Percentiles rank a stretch among this genome's conserved stretches.
phyloP scores from a whole-genome alignment of 163 green algal species.

The Chloromonas sp. region DNA sequence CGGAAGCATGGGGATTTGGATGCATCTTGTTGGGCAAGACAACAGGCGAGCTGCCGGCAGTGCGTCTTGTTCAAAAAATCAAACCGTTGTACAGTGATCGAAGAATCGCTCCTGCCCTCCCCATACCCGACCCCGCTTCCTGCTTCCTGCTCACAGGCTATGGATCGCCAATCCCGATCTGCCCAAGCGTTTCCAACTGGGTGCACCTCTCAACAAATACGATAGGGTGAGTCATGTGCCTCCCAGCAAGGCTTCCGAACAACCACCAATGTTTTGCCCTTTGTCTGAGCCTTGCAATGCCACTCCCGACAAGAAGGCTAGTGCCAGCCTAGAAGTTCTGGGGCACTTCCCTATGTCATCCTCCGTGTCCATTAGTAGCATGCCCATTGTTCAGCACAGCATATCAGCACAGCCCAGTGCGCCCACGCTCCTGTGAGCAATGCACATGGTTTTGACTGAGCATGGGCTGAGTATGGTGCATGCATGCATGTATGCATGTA shows the following conservation, averaged over 20 bases:
- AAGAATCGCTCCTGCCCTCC: too few relatives aligned
- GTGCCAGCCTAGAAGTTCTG: too few relatives aligned
- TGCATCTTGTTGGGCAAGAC: too few relatives aligned
- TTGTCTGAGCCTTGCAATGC: too few relatives aligned
- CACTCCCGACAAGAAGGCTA: too few relatives aligned
- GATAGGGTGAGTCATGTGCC: constrained; percentile 23
- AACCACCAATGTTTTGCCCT: not conserved
- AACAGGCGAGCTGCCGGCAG: too few relatives aligned
- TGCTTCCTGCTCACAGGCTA: constrained; percentile 3
- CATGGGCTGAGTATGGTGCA: too few relatives aligned
- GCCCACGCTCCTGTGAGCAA: too few relatives aligned
- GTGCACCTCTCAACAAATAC: constrained; percentile 65
- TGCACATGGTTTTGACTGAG: too few relatives aligned
- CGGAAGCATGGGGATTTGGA: too few relatives aligned
- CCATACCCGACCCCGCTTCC: not conserved
- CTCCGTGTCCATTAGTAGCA: not conserved
- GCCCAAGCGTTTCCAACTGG: constrained; percentile 50
- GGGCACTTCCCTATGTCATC: not conserved
- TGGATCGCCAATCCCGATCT: constrained; percentile 72
- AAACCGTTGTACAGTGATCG: too few relatives aligned
- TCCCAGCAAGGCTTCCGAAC: not conserved
- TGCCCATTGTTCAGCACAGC: not conserved
- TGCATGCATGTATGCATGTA: not conserved
- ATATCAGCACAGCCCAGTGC: not conserved
- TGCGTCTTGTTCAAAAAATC: too few relatives aligned